Evolutionary conservation across 306 rosid genomes (phyloP).

Genomic region (Herpetospermum pedunculosum): DNA sequence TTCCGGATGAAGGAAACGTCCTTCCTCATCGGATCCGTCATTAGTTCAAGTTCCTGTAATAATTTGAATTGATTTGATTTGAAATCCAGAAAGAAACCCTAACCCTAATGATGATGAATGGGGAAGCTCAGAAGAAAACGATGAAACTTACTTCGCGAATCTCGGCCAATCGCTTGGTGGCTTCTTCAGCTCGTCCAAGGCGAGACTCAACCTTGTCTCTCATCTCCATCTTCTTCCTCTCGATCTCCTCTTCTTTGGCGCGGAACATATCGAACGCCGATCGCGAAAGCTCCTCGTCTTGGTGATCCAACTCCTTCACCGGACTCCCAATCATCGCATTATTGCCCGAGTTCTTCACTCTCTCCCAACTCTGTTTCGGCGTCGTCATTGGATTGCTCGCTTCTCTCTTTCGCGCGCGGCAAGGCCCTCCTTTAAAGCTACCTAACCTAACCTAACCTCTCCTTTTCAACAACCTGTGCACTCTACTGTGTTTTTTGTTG

Average conservation of each 20-base stretch:
- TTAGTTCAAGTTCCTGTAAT: constrained; percentile 89
- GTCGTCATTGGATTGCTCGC: no score
- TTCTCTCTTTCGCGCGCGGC: no score
- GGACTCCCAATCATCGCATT: no score
- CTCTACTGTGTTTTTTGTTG: no score
- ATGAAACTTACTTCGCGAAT: constrained; percentile 88
- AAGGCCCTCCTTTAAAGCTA: no score
- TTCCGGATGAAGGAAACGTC: constrained; percentile 60
- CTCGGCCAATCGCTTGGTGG: constrained; percentile 70
- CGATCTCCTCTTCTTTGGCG: constrained; percentile 89
- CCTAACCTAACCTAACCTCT: neutral
- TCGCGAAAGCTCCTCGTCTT: constrained; percentile 72
- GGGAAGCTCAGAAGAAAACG: no score
- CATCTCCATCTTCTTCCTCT: constrained; percentile 73
- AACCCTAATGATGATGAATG: no score
- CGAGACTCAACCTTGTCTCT: constrained; percentile 68
- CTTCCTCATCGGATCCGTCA: constrained; percentile 82
- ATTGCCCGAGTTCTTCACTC: no score
- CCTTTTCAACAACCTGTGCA: no score
- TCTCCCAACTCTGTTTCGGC: constrained; percentile 45
- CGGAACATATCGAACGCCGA: constrained; percentile 61
- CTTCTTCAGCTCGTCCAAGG: constrained; percentile 60
- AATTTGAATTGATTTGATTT: no score
- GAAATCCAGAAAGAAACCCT: no score
- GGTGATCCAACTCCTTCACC: no score